phyloP scores from a whole-genome alignment of 2,329 filamentous ascomycete genomes.

The Geosmithia putterillii region DNA sequence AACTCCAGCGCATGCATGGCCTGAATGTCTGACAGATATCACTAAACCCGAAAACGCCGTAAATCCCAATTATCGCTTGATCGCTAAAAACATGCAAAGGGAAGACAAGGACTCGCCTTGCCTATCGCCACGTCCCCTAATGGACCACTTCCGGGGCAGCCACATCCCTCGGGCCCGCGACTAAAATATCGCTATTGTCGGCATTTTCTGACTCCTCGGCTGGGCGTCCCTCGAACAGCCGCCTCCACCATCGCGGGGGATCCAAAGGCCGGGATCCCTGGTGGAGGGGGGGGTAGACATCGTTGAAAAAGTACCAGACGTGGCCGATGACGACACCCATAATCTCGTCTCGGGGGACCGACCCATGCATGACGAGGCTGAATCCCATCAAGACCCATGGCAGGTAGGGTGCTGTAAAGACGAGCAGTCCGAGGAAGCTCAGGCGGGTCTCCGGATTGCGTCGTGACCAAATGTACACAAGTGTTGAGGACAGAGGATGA shows the following conservation, averaged over 20 bases:
- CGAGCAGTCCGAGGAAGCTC: conserved; percentile 76
- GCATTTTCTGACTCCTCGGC: conserved; percentile 35
- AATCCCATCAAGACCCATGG: conserved; percentile 95
- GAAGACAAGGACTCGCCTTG: not conserved
- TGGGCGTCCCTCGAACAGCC: conserved; percentile 59
- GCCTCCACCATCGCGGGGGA: conserved; percentile 80
- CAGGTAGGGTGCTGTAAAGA: conserved; percentile 88
- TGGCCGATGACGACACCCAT: conserved; percentile 92
- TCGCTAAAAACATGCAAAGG: not conserved
- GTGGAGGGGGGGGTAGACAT: conserved; percentile 89
- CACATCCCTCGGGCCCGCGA: conserved; percentile 31
- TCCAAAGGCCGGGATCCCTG: conserved; percentile 76
- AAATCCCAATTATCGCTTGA: not conserved
- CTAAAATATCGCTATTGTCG: conserved; percentile 51
- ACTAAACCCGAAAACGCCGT: not conserved
- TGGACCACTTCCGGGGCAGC: conserved; percentile 3
- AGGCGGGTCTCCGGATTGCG: conserved; percentile 86
- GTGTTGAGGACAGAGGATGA: conserved; percentile 79
- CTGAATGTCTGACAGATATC: not conserved
- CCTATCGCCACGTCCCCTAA: not conserved
- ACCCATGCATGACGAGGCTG: conserved; percentile 80
- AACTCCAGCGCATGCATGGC: no score
- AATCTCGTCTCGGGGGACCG: conserved; percentile 87
- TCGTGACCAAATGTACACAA: conserved; percentile 97
- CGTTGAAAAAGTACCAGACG: conserved; percentile 95